Evolutionary conservation across 2,329 filamentous ascomycete genomes (phyloP), one percentile per base, ranked within the genome.

Genomic region (Pyricularia pennisetigena): DNA sequence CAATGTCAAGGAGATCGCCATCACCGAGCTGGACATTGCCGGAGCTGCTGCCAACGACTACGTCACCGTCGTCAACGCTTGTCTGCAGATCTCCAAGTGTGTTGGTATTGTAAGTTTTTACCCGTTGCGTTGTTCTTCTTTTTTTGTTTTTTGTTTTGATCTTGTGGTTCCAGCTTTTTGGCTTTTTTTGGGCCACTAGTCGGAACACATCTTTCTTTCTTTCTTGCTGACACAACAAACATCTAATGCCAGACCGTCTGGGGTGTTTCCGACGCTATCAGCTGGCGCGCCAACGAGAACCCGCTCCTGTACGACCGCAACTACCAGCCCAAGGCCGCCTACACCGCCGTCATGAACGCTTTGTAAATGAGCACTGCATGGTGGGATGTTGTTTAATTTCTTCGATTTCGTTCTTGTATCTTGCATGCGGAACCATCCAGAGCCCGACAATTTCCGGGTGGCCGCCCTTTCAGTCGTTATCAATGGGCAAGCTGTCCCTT

Each of bases 1-100:
- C 0, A 79, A 77, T 0, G 74, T 84, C 3, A 61, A 61, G 23
- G 82, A 86, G 24, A 80, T 84, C 2, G 83, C 82, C 3, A 76
- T 85, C 64, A 86, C 84, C 6, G 84, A 86, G 74, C 74, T 86
- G 9, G 84, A 86, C 71, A 81, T 85, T 59, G 75, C 79, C 32
- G 71, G 75, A 7, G 77, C 78, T 65, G 82, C 85, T 72, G 78
- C 79, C 0, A 72, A 73, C 12, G 79, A 79, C 32, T 85, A 82
- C 70, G 75, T 64, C 41, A 70, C 71, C 9, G 72, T 75, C 12
- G 71, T 73, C 7, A 71, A 68, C 28, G 71, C 72, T 16, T 76
- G 75, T 67, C 71, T 74, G 68, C 71, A 71, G 4, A 72, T 74
- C 28, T 4, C 69, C 62, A 68, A 71, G 24, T 76, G 74, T 57